Evolutionary conservation across 2,329 filamentous ascomycete species (phyloP).

Genomic region (Volutella citrinella): DNA sequence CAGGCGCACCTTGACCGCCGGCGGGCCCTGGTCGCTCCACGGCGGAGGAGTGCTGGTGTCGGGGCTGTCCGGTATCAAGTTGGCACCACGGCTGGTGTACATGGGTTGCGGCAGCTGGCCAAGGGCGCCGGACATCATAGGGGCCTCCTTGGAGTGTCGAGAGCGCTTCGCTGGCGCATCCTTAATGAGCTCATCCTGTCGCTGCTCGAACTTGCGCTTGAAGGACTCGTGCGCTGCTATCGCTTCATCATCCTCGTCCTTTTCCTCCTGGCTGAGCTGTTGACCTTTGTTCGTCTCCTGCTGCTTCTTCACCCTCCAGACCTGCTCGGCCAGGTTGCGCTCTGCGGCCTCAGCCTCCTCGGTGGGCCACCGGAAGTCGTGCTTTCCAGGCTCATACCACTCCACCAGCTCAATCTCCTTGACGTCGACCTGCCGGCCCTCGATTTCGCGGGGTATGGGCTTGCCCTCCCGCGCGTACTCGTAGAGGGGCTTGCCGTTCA

Average conservation of each 20-base stretch:
- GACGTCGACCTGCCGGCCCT: conserved; percentile 76
- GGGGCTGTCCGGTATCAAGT: conserved; percentile 50
- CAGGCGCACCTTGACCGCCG: conserved; percentile 81
- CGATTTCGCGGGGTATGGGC: conserved; percentile 79
- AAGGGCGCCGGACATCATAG: conserved; percentile 58
- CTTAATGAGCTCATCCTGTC: conserved; percentile 54
- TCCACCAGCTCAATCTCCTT: conserved; percentile 76
- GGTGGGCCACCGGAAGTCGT: conserved; percentile 75
- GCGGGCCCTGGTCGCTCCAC: conserved; percentile 61
- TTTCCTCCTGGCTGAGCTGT: conserved; percentile 52
- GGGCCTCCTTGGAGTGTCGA: conserved; percentile 28
- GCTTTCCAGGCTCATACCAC: conserved; percentile 78
- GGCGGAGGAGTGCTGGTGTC: conserved; percentile 48
- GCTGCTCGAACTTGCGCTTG: conserved; percentile 57
- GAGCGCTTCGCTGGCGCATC: conserved; percentile 42
- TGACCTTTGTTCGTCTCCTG: conserved; percentile 47
- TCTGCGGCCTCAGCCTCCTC: conserved; percentile 75
- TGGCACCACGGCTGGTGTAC: conserved; percentile 42
- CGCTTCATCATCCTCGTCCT: conserved; percentile 53
- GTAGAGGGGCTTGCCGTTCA: conserved; percentile 91
- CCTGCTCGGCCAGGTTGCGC: conserved; percentile 71
- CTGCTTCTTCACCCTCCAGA: conserved; percentile 60
- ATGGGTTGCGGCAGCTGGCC: conserved; percentile 47
- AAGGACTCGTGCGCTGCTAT: conserved; percentile 54
- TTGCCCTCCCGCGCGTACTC: conserved; percentile 93